Conservation (phyloP, 192 early-diverging fungal genomes). For the Coemansia asiatica region DNA sequence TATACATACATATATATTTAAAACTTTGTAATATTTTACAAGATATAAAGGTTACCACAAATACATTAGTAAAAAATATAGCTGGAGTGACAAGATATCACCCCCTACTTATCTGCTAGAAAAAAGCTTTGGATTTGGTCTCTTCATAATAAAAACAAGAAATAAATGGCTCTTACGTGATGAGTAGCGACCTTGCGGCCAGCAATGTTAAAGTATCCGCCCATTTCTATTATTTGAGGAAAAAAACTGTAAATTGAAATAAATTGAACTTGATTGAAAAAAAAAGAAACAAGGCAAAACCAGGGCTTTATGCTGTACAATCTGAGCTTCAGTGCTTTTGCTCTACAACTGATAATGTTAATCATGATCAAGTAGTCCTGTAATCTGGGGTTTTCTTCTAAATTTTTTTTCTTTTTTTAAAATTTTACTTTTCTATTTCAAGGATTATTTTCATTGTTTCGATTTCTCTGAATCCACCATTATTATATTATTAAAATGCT, state of each 20-base stretch:
- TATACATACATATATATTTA: background rate
- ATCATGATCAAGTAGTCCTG: background rate
- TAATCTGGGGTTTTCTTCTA: background rate
- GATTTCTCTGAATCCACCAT: background rate
- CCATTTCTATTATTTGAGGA: constrained; percentile 23
- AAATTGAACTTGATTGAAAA: background rate
- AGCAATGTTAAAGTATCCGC: constrained; percentile 52
- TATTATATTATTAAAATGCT: constrained; percentile 52
- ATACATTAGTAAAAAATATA: too few species aligned
- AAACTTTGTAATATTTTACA: background rate
- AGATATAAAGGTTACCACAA: too few species aligned
- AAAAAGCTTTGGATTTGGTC: background rate
- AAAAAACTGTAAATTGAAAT: background rate
- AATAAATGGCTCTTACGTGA: constrained; percentile 38
- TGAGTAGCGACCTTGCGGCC: constrained; percentile 54
- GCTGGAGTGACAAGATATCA: too few species aligned
- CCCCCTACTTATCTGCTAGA: background rate
- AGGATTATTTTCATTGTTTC: constrained; percentile 6
- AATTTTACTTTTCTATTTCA: background rate
- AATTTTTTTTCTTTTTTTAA: background rate
- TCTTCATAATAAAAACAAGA: background rate
- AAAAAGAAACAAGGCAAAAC: background rate
- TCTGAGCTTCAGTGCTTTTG: too few species aligned
- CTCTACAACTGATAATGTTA: background rate
- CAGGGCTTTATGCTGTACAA: too few species aligned